Evolutionary conservation across 2,329 filamentous ascomycete genomes (phyloP), one percentile per base, ranked within the genome.

Genomic region (Coniochaeta sp.): DNA sequence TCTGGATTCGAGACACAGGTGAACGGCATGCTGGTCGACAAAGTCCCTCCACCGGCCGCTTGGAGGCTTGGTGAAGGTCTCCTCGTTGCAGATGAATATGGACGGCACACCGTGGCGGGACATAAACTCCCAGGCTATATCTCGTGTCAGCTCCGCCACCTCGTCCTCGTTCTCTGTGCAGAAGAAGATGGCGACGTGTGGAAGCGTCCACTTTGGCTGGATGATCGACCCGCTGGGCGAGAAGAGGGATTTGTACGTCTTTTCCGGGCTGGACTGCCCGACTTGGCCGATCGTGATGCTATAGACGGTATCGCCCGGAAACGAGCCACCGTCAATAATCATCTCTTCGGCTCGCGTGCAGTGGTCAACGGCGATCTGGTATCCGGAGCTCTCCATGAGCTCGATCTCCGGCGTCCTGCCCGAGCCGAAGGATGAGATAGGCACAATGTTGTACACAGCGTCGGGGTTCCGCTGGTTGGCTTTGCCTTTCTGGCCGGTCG

Each of bases 361-460:
- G 26, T 72, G 69, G 51, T 78, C 74, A 5, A 78, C 72, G 55
- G 73, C 72, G 64, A 78, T 77, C 53, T 78, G 74, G 53, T 71
- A 73, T 12, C 69, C 71, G 28, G 74, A 76, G 7, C 73, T 75
- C 50, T 76, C 72, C 66, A 78, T 75, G 48, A 78, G 70, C 59
- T 78, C 74, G 18, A 78, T 72, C 52, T 78, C 74, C 1, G 74
- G 74, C 13, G 70, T 67, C 40, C 66, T 65, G 42, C 67, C 61
- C 12, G 70, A 71, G 10, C 74, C 74, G 59, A 77, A 77, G 1
- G 71, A 71, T 3, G 73, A 73, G 51, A 77, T 70, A 14, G 74
- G 74, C 42, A 78, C 71, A 40, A 78, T 74, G 61, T 76, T 78
- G 62, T 75, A 78, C 28, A 76, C 63, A 27, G 72, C 72, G 40